Conservation (phyloP, 352 stramenopile genomes). For the Blastocystis sp. region DNA sequence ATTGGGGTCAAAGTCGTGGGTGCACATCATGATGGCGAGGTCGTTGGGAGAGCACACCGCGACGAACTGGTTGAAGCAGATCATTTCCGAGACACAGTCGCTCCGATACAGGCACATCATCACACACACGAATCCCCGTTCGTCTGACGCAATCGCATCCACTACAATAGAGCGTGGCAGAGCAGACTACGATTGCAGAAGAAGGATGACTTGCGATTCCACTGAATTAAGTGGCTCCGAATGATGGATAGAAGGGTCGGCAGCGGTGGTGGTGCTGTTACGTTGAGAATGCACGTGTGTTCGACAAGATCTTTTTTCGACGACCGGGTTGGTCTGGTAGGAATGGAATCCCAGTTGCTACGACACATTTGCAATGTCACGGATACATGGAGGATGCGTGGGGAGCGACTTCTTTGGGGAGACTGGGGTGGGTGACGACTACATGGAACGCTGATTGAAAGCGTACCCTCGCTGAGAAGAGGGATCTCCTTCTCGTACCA, state of each 20-base stretch:
- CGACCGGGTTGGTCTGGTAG: neutral
- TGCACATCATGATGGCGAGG: neutral
- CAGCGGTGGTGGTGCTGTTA: neutral
- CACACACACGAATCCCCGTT: neutral
- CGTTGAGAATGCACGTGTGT: neutral
- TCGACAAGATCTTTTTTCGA: neutral
- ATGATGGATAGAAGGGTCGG: neutral
- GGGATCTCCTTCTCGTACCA: neutral
- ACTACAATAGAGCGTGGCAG: neutral
- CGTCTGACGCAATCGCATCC: neutral
- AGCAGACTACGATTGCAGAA: neutral
- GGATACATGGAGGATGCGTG: too few relatives aligned
- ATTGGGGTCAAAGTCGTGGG: neutral
- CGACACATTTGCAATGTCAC: neutral
- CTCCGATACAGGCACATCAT: constrained; percentile 21
- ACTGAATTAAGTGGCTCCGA: neutral
- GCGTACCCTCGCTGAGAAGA: neutral
- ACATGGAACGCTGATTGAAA: neutral
- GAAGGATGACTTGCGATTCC: neutral
- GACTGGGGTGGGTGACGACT: neutral
- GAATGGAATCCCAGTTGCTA: neutral
- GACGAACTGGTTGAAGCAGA: neutral
- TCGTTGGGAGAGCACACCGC: neutral
- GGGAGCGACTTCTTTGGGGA: too few relatives aligned
- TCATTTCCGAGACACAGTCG: constrained; percentile 7